Conservation (phyloP, 148 eudicot species). For the Simmondsia chinensis region DNA sequence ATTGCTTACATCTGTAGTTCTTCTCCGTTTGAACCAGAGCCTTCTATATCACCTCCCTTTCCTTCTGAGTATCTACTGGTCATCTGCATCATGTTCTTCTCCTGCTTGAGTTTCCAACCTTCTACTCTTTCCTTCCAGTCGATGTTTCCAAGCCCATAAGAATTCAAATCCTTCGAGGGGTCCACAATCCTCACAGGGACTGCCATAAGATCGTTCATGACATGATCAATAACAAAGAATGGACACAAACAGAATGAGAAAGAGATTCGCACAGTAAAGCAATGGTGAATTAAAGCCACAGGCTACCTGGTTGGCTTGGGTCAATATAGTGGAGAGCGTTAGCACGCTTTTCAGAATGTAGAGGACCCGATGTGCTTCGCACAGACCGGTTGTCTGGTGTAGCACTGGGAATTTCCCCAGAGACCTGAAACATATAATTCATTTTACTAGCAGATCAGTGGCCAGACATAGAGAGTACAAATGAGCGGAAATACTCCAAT, state of each 20-base stretch:
- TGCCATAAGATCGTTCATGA: slow-evolving; percentile 21
- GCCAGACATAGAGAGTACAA: not conserved
- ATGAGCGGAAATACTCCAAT: too few relatives aligned
- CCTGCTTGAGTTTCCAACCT: slow-evolving; percentile 97
- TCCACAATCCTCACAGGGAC: slow-evolving; percentile 96
- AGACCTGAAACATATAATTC: slow-evolving; percentile 37
- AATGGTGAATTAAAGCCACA: not conserved
- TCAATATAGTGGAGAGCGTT: slow-evolving; percentile 77
- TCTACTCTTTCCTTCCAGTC: slow-evolving; percentile 99
- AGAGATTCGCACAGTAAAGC: not conserved
- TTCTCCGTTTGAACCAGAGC: slow-evolving; percentile 97
- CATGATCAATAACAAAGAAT: slow-evolving; percentile 7
- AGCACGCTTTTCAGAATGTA: slow-evolving; percentile 72
- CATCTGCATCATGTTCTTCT: slow-evolving; percentile 59
- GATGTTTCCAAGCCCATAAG: slow-evolving; percentile 86
- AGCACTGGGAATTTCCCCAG: slow-evolving; percentile 85
- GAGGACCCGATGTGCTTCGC: slow-evolving; percentile 89
- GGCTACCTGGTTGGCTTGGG: slow-evolving; percentile 84
- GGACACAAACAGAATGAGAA: too few relatives aligned
- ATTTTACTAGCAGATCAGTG: not conserved
- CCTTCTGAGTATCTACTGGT: slow-evolving; percentile 63
- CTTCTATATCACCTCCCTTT: slow-evolving; percentile 84
- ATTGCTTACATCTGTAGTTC: slow-evolving; percentile 87
- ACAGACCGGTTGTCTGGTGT: slow-evolving; percentile 78
- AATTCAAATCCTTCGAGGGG: slow-evolving; percentile 90